Evolutionary conservation across 805 yeast genomes (phyloP), one percentile per base, ranked within the genome.

Genomic region (Candida nonsorbophila): DNA sequence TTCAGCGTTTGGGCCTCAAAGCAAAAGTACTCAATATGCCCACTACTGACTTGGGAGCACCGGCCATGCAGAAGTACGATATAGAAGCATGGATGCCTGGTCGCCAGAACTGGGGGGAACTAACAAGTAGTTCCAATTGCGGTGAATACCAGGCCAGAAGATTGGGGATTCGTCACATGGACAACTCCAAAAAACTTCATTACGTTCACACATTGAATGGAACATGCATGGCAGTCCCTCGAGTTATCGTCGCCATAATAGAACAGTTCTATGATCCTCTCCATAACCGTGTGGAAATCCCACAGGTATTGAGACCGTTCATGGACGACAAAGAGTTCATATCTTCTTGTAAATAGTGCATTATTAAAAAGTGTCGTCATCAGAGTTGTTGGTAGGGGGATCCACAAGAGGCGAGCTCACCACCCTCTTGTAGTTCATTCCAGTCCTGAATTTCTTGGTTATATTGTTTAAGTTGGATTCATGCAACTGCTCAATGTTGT

Each of bases 61-160:
- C 98, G 1, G 97, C 97, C 0, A 76, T 69, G 55, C 79, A 83
- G 47, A 92, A 92, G 52, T 85, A 78, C 50, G 98, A 92, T 45
- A 84, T 88, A 33, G 98, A 92, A 56, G 95, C 88, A 0, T 85
- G 95, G 87, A 90, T 92, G 97, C 97, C 97, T 0, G 97, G 97
- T 2, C 73, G 96, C 44, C 88, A 85, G 1, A 53, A 61, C 2
- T 90, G 94, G 85, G 98, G 98, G 4, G 98, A 92, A 51, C 67
- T 92, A 18, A 78, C 94, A 1, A 84, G 95, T 16, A 71, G 94
- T 1, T 87, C 97, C 2, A 90, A 88, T 50, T 92, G 98, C 54
- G 74, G 86, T 3, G 97, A 88, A 42, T 92, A 74, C 53, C 98
- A 92, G 58, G 62, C 94, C 6, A 70, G 95, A 53, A 70, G 97